Percentiles rank a stretch among this genome's conserved stretches.
phyloP scores from a whole-genome alignment of 2,329 filamentous ascomycete genomes.

The Talaromyces verruculosus region DNA sequence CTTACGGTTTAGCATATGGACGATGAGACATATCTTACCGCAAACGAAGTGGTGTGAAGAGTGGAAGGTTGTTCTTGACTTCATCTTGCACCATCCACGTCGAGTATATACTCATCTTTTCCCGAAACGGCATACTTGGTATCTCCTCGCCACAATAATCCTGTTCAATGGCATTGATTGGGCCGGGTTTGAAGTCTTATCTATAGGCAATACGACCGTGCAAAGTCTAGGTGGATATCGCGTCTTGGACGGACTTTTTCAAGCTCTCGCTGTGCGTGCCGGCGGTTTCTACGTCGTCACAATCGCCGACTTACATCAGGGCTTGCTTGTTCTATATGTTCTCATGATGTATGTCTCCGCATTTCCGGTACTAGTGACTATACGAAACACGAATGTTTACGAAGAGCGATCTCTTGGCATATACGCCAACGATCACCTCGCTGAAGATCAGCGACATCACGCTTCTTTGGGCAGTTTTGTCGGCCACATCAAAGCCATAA shows the following conservation, averaged over 20 bases:
- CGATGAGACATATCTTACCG: slow-evolving; percentile 37
- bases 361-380: slow-evolving; percentile 38
- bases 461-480: slow-evolving; percentile 28
- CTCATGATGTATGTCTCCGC: slow-evolving; percentile 44
- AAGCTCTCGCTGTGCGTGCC: slow-evolving; percentile 62
- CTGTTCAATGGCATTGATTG: slow-evolving; percentile 64
- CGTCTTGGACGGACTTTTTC: slow-evolving; percentile 64
- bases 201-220: slow-evolving; percentile 60
- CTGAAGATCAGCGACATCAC: slow-evolving; percentile 25
- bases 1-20: slow-evolving; percentile 61
- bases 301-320: slow-evolving; percentile 57
- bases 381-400: slow-evolving; percentile 68
- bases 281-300: slow-evolving; percentile 66
- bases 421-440: slow-evolving; percentile 36
- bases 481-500: slow-evolving; percentile 30
- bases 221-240: slow-evolving; percentile 55
- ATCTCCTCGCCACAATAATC: slow-evolving; percentile 62
- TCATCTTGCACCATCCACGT: slow-evolving; percentile 38
- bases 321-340: slow-evolving; percentile 60
- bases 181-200: slow-evolving; percentile 65
- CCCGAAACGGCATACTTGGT: slow-evolving; percentile 64
- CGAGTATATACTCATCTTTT: slow-evolving; percentile 53
- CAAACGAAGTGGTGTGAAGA: slow-evolving; percentile 29
- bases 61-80: slow-evolving; percentile 36
- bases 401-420: slow-evolving; percentile 65